phyloP scores from a whole-genome alignment of 306 rosid species.

The Glycine tomentella region DNA sequence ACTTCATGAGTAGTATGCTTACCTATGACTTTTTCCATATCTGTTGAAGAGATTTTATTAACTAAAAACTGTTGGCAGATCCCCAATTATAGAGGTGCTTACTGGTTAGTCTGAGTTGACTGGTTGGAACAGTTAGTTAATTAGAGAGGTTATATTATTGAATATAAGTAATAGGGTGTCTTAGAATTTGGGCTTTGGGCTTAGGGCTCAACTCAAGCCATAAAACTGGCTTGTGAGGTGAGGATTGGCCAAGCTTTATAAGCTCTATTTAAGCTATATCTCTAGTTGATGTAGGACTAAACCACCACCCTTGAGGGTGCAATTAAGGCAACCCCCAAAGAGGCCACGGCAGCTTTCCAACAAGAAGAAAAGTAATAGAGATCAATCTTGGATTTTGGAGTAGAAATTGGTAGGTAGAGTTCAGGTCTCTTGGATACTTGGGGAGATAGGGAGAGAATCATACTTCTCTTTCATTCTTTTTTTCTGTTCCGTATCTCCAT shows the following conservation, averaged over 20 bases:
- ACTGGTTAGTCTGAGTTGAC: neutral
- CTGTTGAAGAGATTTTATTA: constrained; percentile 24
- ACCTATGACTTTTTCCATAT: constrained; percentile 10
- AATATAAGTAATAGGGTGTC: neutral
- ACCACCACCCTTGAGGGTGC: too few relatives aligned
- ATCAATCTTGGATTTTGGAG: neutral
- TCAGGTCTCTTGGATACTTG: neutral
- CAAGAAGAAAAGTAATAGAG: neutral
- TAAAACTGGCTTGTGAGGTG: neutral
- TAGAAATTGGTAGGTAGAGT: neutral
- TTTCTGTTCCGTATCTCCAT: neutral
- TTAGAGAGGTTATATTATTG: constrained; percentile 7
- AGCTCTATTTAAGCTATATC: too few relatives aligned
- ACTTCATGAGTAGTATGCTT: neutral
- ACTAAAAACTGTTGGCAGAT: constrained; percentile 22
- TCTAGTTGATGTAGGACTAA: too few relatives aligned
- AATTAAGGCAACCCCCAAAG: too few relatives aligned
- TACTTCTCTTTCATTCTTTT: neutral
- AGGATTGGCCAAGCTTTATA: neutral
- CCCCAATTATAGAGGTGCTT: constrained; percentile 7
- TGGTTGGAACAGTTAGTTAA: neutral
- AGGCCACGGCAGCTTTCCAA: neutral
- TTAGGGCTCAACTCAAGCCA: neutral
- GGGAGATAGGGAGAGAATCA: neutral
- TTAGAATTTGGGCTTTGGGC: neutral